These are phyloP conservation scores for Aspergillus felis DNA, from an alignment of 2,329 filamentous ascomycete species.

Conservation along the genomic window DNA sequence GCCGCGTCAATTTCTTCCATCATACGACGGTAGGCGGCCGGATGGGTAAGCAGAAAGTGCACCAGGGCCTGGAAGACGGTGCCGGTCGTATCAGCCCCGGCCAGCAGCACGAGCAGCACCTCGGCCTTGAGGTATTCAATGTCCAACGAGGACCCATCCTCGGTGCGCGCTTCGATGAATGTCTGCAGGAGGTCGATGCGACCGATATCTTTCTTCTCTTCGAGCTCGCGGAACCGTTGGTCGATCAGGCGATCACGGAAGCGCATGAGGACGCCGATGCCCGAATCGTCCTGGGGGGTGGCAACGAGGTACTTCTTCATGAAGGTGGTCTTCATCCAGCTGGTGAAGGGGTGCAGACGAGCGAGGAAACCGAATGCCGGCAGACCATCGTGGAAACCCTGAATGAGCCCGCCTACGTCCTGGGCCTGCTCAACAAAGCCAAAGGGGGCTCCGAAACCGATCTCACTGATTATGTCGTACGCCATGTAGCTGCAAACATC, in stretches of 20 bases:
- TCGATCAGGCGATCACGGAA: constrained; percentile 54
- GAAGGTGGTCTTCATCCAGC: constrained; percentile 53
- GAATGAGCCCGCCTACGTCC: constrained; percentile 53
- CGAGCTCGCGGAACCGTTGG: constrained; percentile 47
- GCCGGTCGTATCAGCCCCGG: constrained; percentile 52
- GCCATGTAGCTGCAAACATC: constrained; percentile 44
- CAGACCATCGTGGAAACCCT: constrained; percentile 53
- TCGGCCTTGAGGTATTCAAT: constrained; percentile 53
- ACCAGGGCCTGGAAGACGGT: constrained; percentile 50
- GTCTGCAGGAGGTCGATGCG: constrained; percentile 54
- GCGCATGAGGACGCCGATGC: constrained; percentile 55
- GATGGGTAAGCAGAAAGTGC: constrained; percentile 39
- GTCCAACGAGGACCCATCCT: constrained; percentile 45
- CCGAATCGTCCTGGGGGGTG: constrained; percentile 50
- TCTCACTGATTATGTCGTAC: constrained; percentile 55
- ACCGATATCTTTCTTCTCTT: constrained; percentile 41
- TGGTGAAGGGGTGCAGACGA: constrained; percentile 52
- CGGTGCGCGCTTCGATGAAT: constrained; percentile 42
- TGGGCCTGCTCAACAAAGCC: constrained; percentile 52
- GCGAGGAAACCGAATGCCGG: constrained; percentile 50
- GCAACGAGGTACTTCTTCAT: constrained; percentile 52
- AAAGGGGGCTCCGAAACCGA: constrained; percentile 55
- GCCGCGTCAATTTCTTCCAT: constrained; percentile 46
- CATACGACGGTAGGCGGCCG: constrained; percentile 43
- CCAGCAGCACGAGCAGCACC: constrained; percentile 50